These are phyloP conservation scores for Schizothecium vesticola DNA, from an alignment of 495 filamentous ascomycete genomes.

Conservation along the genomic window DNA sequence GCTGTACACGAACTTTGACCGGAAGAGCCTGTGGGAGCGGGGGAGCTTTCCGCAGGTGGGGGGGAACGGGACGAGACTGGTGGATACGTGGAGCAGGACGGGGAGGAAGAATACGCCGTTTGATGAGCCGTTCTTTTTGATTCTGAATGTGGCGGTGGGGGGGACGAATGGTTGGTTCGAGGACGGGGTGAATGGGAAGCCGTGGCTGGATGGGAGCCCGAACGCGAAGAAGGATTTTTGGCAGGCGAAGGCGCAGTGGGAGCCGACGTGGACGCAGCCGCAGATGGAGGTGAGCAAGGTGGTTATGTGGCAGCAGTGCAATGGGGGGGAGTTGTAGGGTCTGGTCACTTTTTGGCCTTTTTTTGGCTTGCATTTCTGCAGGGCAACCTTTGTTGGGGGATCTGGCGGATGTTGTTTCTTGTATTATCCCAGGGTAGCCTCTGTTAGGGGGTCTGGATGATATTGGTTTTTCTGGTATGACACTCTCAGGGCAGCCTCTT, in stretches of 20 bases:
- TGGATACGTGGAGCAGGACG: conserved; percentile 63
- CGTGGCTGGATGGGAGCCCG: conserved; percentile 66
- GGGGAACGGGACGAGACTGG: conserved; percentile 62
- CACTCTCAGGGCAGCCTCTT: no score
- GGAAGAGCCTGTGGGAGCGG: conserved; percentile 59
- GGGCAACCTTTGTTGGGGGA: neutral
- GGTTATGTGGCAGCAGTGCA: conserved; percentile 74
- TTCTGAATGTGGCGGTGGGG: conserved; percentile 77
- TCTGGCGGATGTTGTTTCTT: no score
- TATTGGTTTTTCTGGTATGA: no score
- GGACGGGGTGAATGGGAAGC: conserved; percentile 64
- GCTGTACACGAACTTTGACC: conserved; percentile 69
- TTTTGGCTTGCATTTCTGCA: neutral
- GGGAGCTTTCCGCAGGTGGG: conserved; percentile 67
- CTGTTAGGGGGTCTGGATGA: no score
- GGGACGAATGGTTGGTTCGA: conserved; percentile 82
- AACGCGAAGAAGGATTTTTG: conserved; percentile 71
- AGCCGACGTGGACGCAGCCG: conserved; percentile 67
- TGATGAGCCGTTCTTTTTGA: conserved; percentile 75
- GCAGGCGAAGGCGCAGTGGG: conserved; percentile 60
- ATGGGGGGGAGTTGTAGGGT: conserved; percentile 43
- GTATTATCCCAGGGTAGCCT: no score
- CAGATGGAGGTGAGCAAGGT: conserved; percentile 69
- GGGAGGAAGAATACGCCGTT: conserved; percentile 64
- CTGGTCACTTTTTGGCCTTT: neutral